These are phyloP conservation scores for Parastagonospora avenae DNA, from an alignment of 2,329 filamentous ascomycete species.

Conservation along the genomic window DNA sequence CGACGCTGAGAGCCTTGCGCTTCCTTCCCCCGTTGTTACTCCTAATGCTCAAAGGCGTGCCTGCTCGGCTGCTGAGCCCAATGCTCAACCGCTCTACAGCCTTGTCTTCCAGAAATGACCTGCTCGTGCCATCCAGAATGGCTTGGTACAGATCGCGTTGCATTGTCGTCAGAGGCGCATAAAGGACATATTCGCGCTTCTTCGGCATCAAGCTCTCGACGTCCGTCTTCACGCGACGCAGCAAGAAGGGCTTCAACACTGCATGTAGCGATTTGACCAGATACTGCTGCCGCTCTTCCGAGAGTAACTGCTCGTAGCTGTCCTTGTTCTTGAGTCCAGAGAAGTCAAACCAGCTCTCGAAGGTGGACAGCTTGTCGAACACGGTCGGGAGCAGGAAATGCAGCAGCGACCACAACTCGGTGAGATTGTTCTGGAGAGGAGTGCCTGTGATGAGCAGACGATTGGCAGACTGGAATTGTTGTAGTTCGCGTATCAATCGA, in stretches of 20 bases:
- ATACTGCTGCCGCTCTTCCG: constrained; percentile 76
- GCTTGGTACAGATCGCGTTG: constrained; percentile 90
- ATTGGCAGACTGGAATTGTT: constrained; percentile 88
- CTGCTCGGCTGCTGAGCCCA: constrained; percentile 46
- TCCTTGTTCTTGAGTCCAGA: constrained; percentile 85
- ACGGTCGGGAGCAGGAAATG: constrained; percentile 93
- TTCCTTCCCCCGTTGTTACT: constrained; percentile 59
- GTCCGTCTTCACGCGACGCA: constrained; percentile 89
- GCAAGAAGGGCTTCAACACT: constrained; percentile 86
- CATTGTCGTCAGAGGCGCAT: constrained; percentile 86
- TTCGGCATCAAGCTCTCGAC: constrained; percentile 91
- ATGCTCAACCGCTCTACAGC: constrained; percentile 68
- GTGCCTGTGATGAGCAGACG: constrained; percentile 93
- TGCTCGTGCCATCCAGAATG: constrained; percentile 64
- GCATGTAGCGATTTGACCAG: constrained; percentile 88
- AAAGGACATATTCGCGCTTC: constrained; percentile 95
- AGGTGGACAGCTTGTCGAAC: constrained; percentile 90
- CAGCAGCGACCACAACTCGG: constrained; percentile 91
- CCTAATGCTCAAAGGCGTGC: constrained; percentile 54
- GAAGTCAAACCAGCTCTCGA: constrained; percentile 97
- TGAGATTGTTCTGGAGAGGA: constrained; percentile 91
- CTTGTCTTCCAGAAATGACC: constrained; percentile 72
- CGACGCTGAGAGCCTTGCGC: constrained; percentile 58
- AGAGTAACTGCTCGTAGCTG: constrained; percentile 76
- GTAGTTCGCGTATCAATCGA: constrained; percentile 83